Evolutionary conservation across 306 rosid species (phyloP), one percentile per base, ranked within the genome.

Genomic region (Cucurbita maxima): DNA sequence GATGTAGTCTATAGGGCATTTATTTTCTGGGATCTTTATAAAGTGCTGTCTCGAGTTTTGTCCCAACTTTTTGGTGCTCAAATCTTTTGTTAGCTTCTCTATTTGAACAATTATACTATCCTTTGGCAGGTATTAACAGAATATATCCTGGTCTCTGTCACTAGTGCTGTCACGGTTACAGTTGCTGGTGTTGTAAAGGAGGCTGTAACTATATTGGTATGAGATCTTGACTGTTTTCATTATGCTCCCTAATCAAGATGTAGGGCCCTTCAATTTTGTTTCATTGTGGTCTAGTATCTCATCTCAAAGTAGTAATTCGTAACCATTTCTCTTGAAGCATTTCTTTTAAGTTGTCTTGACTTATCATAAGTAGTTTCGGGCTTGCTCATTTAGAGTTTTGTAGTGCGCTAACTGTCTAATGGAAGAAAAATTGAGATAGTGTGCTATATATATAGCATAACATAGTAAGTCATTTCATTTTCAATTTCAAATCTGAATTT

Each of bases 181-280:
- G 92, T 94, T 68, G 99, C 97, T 19, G 97, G 99, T 76, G 97
- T 94, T 83, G 97, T 94, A 52, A 94, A 94, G 88, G 99, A 94
- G 82, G 92, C 99, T 25, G 83, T 91, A 84, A 94, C 99, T 73
- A 94, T 91, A 84, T 81, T 91, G 97, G 99, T 94, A 91, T 80
- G 63, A 25, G 74, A 19, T 76, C 62, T 41, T 36, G 77, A 22
- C 67, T 67, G 55, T 30, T 60, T 47, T 78, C 10, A 41, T 68
- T 75, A 52, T 63, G 60, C 79, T 6, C 6, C 43, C 73, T 41
- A 70, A 63, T 67, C 13, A 8, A 69, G 41, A 34, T 72, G 30
- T 54, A 36, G 34, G 75, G 48, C 15, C 37, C 76, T 50, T 52
- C 37, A 37, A n/a, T 45, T 41, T 45, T 67, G 52, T 37, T 67